Evolutionary conservation across 306 rosid species (phyloP).

Genomic region (Psophocarpus tetragonolobus): DNA sequence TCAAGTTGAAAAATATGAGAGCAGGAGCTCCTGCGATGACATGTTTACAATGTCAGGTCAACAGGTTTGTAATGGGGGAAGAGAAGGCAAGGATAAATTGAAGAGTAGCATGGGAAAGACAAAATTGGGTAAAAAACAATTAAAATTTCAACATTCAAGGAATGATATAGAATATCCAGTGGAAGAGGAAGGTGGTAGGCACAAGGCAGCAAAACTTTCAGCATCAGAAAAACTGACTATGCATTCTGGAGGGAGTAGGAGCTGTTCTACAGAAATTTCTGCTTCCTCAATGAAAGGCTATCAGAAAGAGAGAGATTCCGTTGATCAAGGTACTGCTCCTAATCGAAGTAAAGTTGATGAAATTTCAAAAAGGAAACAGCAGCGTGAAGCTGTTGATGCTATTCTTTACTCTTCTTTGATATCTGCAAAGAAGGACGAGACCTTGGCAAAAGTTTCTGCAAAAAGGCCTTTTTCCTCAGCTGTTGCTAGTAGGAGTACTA

Average conservation of each 20-base stretch:
- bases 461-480: constrained; percentile 58
- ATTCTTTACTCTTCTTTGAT: constrained; percentile 81
- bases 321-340: constrained; percentile 41
- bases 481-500: constrained; percentile 41
- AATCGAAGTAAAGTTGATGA: constrained; percentile 47
- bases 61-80: constrained; percentile 38
- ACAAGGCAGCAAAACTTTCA: constrained; percentile 36
- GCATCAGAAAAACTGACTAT: constrained; percentile 40
- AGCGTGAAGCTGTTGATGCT: constrained; percentile 91
- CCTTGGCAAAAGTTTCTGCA: constrained; percentile 44
- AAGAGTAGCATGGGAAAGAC: constrained; percentile 37
- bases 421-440: constrained; percentile 70
- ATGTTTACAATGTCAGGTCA: constrained; percentile 24
- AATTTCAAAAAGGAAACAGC: constrained; percentile 84
- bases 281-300: constrained; percentile 41
- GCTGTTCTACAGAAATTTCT: constrained; percentile 43
- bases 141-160: constrained; percentile 41
- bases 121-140: constrained; percentile 46
- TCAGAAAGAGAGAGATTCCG: constrained; percentile 43
- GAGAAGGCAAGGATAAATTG: constrained; percentile 39
- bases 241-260: constrained; percentile 43
- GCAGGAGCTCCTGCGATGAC: constrained; percentile 34
- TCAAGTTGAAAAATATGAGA: constrained; percentile 33
- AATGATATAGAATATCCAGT: constrained; percentile 38
- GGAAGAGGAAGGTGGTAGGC: constrained; percentile 40